Percentiles rank a stretch among this genome's conserved stretches.
Conservation (phyloP, 768 basidiomycete genomes). For the Boletus sp. region DNA sequence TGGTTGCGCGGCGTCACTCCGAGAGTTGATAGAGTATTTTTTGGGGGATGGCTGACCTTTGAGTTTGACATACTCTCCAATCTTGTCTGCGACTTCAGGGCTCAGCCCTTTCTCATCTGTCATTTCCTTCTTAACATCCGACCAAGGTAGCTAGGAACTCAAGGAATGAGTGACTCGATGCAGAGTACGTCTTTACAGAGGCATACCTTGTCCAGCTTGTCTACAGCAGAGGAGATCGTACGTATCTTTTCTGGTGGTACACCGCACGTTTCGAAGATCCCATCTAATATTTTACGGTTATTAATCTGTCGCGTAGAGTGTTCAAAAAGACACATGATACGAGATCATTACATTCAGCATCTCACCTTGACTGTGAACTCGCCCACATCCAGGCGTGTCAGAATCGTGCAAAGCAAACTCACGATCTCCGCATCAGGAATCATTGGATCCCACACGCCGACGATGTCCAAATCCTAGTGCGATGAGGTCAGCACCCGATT, state of each 20-base stretch:
- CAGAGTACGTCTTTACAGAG: neutral
- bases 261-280: constrained; percentile 94
- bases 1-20: neutral
- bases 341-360: neutral
- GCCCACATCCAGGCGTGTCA: constrained; percentile 82
- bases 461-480: constrained; percentile 88
- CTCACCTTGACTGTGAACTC: constrained; percentile 90
- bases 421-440: constrained; percentile 94
- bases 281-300: constrained; percentile 95
- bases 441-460: constrained; percentile 92
- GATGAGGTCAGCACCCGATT: neutral
- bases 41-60: constrained; percentile 58
- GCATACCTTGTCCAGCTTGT: constrained; percentile 93
- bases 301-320: constrained; percentile 59
- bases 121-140: constrained; percentile 94
- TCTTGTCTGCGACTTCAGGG: constrained; percentile 78
- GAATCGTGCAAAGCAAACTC: constrained; percentile 73
- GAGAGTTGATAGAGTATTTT: neutral
- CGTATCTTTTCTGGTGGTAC: constrained; percentile 88
- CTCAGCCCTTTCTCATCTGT: constrained; percentile 91
- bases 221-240: constrained; percentile 92
- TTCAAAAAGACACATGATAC: neutral
- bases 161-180: neutral
- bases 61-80: constrained; percentile 94
- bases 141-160: constrained; percentile 68